Base-by-base conservation (phyloP, 2,329 filamentous ascomycete genomes). In the Colletotrichum tropicicola region DNA sequence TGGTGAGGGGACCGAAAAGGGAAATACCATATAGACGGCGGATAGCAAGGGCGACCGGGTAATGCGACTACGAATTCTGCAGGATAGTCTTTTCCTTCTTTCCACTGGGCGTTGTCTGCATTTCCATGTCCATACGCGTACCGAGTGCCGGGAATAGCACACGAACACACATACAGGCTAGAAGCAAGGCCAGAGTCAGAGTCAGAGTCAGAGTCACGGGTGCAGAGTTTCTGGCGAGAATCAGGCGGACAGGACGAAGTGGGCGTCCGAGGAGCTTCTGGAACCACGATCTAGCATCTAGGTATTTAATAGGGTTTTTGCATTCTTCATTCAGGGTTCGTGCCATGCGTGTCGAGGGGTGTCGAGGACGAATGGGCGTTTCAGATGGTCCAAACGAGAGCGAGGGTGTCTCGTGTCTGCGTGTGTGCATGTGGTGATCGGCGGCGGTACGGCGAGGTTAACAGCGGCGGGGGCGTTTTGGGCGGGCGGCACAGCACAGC, bases 1-100 rank as follows among this genome's bases (percentile, higher is more conserved):
- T 92, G 90, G 90, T 89, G 21, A 23, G 60, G n/a, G 25, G 39
- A 27, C 48, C 45, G 41, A 51, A 56, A 51, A 54, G 35, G 52
- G 54, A 53, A 47, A 67, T 61, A 67, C 65, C 60, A 67, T 43
- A 65, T 67, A 67, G 60, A 67, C 44, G 32, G 45, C 23, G 25
- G 28, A 55, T 37, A 52, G 59, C 19, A 39, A n/a, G 59, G 63
- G 63, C 63, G 59, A 66, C 63, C 59, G 57, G n/a, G 43, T 60
- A 45, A 67, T 59, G 60, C 23, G 49, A 56, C 27, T 45, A 67
- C 30, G 55, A 65, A 35, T 67, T 68, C n/a, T n/a, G n/a, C n/a
- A n/a, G 55, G 54, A 23, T n/a, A n/a, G n/a, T n/a, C n/a, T n/a
- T n/a, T n/a, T 41, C 32, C 6, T 13, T 12, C 17, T n/a, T 44